Evolutionary conservation across 768 basidiomycete genomes (phyloP).

Genomic region (Plicaturopsis crispa): DNA sequence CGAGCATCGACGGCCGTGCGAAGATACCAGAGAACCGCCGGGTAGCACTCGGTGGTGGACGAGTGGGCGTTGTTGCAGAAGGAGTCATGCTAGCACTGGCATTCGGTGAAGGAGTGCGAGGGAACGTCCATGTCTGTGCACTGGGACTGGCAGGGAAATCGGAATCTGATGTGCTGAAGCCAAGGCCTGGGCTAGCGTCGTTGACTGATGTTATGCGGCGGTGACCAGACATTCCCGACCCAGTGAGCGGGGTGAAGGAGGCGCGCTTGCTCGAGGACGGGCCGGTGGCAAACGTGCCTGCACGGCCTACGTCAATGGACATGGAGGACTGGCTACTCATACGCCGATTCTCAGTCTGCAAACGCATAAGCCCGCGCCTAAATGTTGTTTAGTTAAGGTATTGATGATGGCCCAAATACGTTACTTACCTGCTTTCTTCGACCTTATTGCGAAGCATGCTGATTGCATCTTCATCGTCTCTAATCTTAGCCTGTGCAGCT

Average conservation of each 20-base stretch:
- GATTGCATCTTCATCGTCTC: constrained; percentile 76
- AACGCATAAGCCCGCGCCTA: constrained; percentile 81
- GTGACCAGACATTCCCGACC: constrained; percentile 44
- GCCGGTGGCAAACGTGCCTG: constrained; percentile 30
- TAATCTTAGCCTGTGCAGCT: constrained; percentile 39
- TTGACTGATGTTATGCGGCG: constrained; percentile 71
- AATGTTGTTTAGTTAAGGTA: too few species aligned
- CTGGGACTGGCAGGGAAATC: constrained; percentile 20
- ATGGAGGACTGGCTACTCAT: constrained; percentile 39
- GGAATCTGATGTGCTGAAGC: constrained; percentile 18
- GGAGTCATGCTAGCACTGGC: constrained; percentile 4
- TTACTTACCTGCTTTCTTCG: constrained; percentile 78
- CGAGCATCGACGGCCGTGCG: constrained; percentile 40
- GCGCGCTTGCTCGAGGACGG: constrained; percentile 60
- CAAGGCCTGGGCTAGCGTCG: constrained; percentile 39
- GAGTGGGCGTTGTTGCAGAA: constrained; percentile 10
- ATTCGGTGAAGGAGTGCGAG: constrained; percentile 18
- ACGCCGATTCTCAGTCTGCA: constrained; percentile 71
- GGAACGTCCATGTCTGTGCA: constrained; percentile 24
- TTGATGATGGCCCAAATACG: too few species aligned
- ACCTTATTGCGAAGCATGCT: constrained; percentile 72
- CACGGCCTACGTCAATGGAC: constrained; percentile 50
- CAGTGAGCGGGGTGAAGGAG: constrained; percentile 69
- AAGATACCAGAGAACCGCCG: constrained; percentile 47
- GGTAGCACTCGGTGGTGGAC: constrained; percentile 17